phyloP scores from a whole-genome alignment of 305 asterid species.

The Solanum chacoense region DNA sequence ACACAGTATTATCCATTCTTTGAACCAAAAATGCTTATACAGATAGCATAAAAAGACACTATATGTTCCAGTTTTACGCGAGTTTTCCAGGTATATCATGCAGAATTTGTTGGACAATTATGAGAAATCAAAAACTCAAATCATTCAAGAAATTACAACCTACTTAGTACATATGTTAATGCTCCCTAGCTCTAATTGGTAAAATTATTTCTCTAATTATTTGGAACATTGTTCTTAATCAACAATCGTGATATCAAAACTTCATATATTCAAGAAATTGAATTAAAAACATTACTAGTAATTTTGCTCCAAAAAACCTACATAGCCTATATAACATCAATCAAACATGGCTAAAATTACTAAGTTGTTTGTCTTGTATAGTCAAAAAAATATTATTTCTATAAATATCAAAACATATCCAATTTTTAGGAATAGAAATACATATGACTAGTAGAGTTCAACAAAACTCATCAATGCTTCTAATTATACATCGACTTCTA shows the following conservation, averaged over 20 bases:
- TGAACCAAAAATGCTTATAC: neutral
- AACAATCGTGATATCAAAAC: neutral
- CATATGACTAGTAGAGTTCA: neutral
- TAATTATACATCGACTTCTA: neutral
- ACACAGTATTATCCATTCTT: neutral
- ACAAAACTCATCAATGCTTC: neutral
- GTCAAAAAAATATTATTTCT: neutral
- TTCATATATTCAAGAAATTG: neutral
- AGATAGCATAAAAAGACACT: neutral
- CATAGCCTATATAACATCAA: neutral
- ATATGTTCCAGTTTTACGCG: neutral
- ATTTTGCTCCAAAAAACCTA: neutral
- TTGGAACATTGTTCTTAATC: neutral
- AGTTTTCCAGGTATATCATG: neutral
- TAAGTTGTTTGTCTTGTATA: neutral
- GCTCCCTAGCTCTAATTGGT: neutral
- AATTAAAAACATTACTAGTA: neutral
- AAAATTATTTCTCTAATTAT: neutral
- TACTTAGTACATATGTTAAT: neutral
- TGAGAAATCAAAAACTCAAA: neutral
- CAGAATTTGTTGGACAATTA: too few species aligned
- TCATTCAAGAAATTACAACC: neutral
- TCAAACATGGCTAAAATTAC: neutral
- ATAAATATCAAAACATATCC: neutral
- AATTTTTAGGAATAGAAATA: too few species aligned